Conservation (phyloP, 1,139 yeast species). For the Geotrichum histeridarum region DNA sequence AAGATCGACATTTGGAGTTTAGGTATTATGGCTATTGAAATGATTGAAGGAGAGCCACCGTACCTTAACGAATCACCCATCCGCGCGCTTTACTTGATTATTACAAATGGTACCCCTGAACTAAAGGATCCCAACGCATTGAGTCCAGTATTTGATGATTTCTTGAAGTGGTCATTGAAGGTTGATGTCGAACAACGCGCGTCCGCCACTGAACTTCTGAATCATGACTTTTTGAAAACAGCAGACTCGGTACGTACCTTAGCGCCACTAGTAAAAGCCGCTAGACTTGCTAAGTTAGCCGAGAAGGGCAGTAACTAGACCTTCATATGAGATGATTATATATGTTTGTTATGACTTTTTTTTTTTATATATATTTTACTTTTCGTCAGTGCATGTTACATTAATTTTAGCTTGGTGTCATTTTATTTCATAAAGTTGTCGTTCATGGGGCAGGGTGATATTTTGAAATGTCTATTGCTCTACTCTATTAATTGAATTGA, state of each 20-base stretch:
- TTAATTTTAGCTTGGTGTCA: no score
- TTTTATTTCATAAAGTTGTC: no score
- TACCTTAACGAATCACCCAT: constrained; percentile 92
- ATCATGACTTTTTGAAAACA: constrained; percentile 63
- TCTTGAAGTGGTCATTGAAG: constrained; percentile 72
- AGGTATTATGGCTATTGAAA: constrained; percentile 96
- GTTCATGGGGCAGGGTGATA: no score
- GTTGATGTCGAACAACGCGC: constrained; percentile 85
- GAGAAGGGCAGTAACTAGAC: constrained; percentile 18
- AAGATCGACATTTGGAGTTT: constrained; percentile 97
- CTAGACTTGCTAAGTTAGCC: constrained; percentile 63
- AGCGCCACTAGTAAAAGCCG: constrained; percentile 84
- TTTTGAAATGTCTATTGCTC: no score
- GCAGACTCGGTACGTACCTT: constrained; percentile 72
- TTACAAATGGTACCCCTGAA: constrained; percentile 92
- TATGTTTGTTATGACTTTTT: no score
- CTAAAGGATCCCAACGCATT: constrained; percentile 83
- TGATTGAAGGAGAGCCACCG: constrained; percentile 99
- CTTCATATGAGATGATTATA: no score
- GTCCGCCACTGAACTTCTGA: constrained; percentile 67
- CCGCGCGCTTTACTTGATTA: constrained; percentile 83
- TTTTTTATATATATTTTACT: no score
- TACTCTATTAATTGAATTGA: no score
- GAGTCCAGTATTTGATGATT: constrained; percentile 59
- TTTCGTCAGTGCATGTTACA: no score